Conservation (phyloP, 108 stramenopile genomes). For the Pseudonitzschia delicatissima region DNA sequence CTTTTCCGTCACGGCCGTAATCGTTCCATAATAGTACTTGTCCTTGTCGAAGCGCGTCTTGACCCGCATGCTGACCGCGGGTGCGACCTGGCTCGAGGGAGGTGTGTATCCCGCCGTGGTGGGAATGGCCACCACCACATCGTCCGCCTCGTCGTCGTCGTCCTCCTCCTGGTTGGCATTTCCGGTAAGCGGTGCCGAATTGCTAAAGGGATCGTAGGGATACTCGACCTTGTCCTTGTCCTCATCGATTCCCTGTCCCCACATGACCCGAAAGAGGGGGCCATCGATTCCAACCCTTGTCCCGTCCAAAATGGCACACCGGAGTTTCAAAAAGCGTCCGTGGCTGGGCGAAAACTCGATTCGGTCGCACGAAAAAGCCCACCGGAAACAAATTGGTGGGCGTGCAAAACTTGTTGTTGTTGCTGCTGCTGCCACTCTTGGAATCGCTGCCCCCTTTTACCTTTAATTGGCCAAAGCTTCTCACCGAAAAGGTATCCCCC, state of each 20-base stretch:
- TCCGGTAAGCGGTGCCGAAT: conserved; percentile 40
- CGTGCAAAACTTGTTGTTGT: conserved; percentile 42
- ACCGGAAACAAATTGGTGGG: conserved; percentile 63
- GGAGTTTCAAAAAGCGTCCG: conserved; percentile 69
- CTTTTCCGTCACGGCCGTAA: conserved; percentile 33
- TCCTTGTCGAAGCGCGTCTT: conserved; percentile 63
- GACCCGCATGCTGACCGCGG: conserved; percentile 69
- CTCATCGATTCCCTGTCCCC: conserved; percentile 84
- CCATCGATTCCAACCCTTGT: conserved; percentile 41
- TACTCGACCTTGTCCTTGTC: conserved; percentile 43
- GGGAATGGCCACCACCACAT: conserved; percentile 36
- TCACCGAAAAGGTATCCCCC: conserved; percentile 49
- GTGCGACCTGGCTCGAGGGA: conserved; percentile 13
- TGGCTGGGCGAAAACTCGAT: conserved; percentile 78
- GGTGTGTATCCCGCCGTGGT: background rate
- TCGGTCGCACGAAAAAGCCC: conserved; percentile 83
- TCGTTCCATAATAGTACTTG: conserved; percentile 58
- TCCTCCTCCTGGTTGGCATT: conserved; percentile 10
- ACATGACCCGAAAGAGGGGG: conserved; percentile 80
- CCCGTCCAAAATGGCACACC: conserved; percentile 82
- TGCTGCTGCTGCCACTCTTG: background rate
- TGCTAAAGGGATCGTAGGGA: conserved; percentile 57
- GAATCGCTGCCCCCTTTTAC: conserved; percentile 15
- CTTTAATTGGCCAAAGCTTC: conserved; percentile 66
- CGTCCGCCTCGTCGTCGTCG: conserved; percentile 13